Evolutionary conservation across 805 yeast genomes (phyloP).

Genomic region (Isabelozyma gotoi): DNA sequence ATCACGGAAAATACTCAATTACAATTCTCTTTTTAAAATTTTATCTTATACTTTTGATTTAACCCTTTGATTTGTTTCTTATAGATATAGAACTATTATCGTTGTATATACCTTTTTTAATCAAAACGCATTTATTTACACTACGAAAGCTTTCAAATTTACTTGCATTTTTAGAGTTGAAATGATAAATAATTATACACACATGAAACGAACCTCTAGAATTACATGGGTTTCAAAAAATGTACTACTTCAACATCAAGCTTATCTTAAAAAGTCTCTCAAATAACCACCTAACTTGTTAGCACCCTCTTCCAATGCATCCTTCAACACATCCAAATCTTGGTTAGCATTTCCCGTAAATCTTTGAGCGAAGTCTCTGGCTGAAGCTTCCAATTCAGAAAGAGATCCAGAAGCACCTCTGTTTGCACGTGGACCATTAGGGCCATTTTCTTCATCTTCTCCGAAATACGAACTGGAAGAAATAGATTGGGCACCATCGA

Average conservation of each 20-base stretch:
- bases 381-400: slow-evolving; percentile 54
- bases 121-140: too few species aligned
- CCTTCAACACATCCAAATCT: slow-evolving; percentile 85
- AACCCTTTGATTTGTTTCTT: background rate
- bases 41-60: background rate
- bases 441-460: slow-evolving; percentile 56
- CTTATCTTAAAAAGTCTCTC: slow-evolving; percentile 73
- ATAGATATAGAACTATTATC: background rate
- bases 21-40: too few species aligned
- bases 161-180: background rate
- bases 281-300: slow-evolving; percentile 80
- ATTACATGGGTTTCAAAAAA: background rate
- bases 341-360: slow-evolving; percentile 79
- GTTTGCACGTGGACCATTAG: slow-evolving; percentile 10
- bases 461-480: slow-evolving; percentile 94
- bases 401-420: slow-evolving; percentile 24
- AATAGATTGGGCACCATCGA: slow-evolving; percentile 84
- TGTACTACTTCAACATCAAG: background rate
- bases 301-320: slow-evolving; percentile 92
- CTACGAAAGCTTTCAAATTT: too few species aligned
- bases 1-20: too few species aligned
- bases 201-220: too few species aligned
- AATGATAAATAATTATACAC: background rate
- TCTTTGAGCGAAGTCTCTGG: slow-evolving; percentile 64
- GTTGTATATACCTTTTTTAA: too few species aligned